Evolutionary conservation across 2,329 filamentous ascomycete species (phyloP).

Genomic region (Nannizziopsis arthrosporioides): DNA sequence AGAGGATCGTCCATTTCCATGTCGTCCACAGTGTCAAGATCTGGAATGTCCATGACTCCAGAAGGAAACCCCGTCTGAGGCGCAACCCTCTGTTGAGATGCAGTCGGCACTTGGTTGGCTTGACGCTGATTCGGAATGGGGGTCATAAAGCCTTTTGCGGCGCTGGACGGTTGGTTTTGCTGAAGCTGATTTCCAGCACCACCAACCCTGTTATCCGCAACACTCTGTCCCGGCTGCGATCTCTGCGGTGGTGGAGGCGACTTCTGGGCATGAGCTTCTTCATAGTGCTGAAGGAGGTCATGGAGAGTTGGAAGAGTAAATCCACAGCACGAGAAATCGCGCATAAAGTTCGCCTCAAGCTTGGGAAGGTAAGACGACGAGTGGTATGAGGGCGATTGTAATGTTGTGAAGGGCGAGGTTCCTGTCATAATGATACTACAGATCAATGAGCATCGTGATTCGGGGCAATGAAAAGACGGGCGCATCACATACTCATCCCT

Average conservation of each 20-base stretch:
- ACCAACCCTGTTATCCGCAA: constrained; percentile 8
- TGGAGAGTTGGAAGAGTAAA: constrained; percentile 81
- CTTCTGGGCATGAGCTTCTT: constrained; percentile 78
- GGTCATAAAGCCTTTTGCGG: not conserved
- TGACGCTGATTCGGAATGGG: constrained; percentile 16
- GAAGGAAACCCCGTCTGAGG: constrained; percentile 16
- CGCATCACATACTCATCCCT: constrained; percentile 75
- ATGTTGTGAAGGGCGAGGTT: constrained; percentile 71
- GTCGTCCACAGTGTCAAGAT: constrained; percentile 42
- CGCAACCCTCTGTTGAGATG: constrained; percentile 16
- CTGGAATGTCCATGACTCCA: constrained; percentile 23
- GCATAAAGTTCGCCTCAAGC: constrained; percentile 94
- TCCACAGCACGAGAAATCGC: constrained; percentile 91
- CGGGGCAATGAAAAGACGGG: not conserved
- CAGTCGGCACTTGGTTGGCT: constrained; percentile 12
- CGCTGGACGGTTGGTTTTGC: constrained; percentile 16
- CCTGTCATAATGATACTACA: constrained; percentile 84
- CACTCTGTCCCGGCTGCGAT: constrained; percentile 37
- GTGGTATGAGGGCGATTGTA: constrained; percentile 89
- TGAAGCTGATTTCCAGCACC: constrained; percentile 14
- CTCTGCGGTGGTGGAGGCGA: constrained; percentile 40
- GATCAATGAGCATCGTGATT: constrained; percentile 16
- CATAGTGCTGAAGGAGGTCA: constrained; percentile 90
- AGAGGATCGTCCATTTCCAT: constrained; percentile 93
- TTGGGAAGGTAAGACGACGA: constrained; percentile 94